A percentile compares a stretch with the other conserved stretches of the same genome.
phyloP scores from a whole-genome alignment of 352 stramenopile genomes.

The Vaucheria bursata region DNA sequence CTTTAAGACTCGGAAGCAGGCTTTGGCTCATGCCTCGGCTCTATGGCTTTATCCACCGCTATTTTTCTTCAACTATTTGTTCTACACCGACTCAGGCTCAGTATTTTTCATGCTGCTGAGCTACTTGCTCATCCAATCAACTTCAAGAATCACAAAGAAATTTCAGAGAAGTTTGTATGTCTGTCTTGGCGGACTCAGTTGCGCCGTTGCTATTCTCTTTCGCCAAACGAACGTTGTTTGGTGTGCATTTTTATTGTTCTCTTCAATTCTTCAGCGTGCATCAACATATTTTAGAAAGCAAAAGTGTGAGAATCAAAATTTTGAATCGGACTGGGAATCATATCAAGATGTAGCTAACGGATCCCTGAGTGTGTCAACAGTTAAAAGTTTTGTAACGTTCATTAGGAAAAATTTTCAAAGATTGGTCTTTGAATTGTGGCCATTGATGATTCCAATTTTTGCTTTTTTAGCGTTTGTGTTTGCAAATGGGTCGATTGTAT shows the following conservation, averaged over 20 bases:
- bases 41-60: slow-evolving; percentile 65
- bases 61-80: slow-evolving; percentile 76
- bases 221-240: slow-evolving; percentile 81
- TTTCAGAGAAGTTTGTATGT: neutral
- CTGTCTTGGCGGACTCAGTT: slow-evolving; percentile 51
- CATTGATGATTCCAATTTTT: slow-evolving; percentile 37
- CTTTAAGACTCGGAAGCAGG: no score
- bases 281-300: no score
- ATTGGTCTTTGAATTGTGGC: slow-evolving; percentile 15
- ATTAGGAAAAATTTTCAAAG: neutral
- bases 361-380: neutral
- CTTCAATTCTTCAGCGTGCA: slow-evolving; percentile 39
- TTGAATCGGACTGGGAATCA: no score
- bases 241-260: slow-evolving; percentile 71
- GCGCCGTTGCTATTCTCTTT: slow-evolving; percentile 64
- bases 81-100: slow-evolving; percentile 73
- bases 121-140: neutral
- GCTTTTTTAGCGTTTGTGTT: slow-evolving; percentile 43
- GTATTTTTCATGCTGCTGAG: slow-evolving; percentile 68
- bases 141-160: no score
- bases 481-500: slow-evolving; percentile 46
- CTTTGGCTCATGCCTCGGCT: slow-evolving; percentile 59
- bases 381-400: slow-evolving; percentile 3
- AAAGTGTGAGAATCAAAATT: no score
- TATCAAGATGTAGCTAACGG: no score